Percentiles rank a stretch among this genome's conserved stretches.
Evolutionary conservation across 306 rosid species (phyloP).

Genomic region (Luffa aegyptiaca): DNA sequence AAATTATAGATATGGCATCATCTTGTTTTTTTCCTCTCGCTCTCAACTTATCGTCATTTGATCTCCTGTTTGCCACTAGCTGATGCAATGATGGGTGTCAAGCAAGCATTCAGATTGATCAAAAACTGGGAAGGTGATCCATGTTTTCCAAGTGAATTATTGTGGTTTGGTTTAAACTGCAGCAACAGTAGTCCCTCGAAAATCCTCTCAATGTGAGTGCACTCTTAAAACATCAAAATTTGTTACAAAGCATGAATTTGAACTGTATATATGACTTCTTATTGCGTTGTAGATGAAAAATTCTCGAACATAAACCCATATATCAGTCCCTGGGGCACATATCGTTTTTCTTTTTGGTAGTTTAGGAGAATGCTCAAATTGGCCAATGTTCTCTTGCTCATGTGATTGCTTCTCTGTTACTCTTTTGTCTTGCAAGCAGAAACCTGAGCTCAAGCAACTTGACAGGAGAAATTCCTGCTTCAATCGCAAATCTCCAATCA

Average conservation of each 20-base stretch:
- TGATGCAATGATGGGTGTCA: slow-evolving; percentile 14
- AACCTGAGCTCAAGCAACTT: slow-evolving; percentile 39
- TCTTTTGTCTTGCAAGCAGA: slow-evolving; percentile 23
- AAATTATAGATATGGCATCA: not conserved
- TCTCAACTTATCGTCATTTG: not conserved
- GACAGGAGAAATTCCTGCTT: slow-evolving; percentile 24
- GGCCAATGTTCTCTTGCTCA: no score
- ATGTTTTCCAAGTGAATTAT: slow-evolving; percentile 13
- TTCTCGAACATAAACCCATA: not conserved
- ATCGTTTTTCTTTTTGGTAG: not conserved
- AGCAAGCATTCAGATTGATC: slow-evolving; percentile 8
- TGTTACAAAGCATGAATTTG: not conserved
- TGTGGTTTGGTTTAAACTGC: slow-evolving; percentile 25
- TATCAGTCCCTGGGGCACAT: not conserved
- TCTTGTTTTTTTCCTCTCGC: not conserved
- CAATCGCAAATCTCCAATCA: slow-evolving; percentile 26
- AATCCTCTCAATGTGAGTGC: slow-evolving; percentile 37
- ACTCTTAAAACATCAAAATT: not conserved
- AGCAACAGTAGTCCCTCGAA: slow-evolving; percentile 3
- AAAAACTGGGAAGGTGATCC: slow-evolving; percentile 39
- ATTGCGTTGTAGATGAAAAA: not conserved
- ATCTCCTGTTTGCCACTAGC: slow-evolving; percentile 6
- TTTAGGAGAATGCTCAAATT: no score
- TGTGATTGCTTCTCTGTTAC: no score
- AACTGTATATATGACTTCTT: not conserved